phyloP scores from a whole-genome alignment of 352 stramenopile species.

The Globisporangium canariense region DNA sequence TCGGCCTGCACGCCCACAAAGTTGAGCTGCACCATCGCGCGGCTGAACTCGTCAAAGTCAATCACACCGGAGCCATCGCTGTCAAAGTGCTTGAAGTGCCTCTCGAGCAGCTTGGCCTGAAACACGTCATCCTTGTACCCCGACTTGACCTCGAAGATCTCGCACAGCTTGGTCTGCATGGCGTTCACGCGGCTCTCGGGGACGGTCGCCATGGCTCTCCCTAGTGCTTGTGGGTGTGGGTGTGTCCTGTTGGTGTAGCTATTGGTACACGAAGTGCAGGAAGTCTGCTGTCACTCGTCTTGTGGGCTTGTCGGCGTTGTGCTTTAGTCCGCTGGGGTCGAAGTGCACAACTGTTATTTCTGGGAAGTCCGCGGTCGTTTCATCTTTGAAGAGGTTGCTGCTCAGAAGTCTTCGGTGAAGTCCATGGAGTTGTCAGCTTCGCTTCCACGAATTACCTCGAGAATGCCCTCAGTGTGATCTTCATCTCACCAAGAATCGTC shows the following conservation, averaged over 20 bases:
- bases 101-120: slow-evolving; percentile 52
- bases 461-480: no score
- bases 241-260: background rate
- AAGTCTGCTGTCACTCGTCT: no score
- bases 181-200: slow-evolving; percentile 41
- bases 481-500: no score
- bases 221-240: background rate
- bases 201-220: background rate
- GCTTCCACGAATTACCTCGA: no score
- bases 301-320: no score
- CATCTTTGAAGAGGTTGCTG: no score
- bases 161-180: slow-evolving; percentile 50
- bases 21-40: slow-evolving; percentile 84
- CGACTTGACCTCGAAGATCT: slow-evolving; percentile 69
- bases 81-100: slow-evolving; percentile 82
- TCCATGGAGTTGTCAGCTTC: no score
- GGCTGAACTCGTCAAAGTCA: slow-evolving; percentile 87
- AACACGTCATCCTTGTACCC: slow-evolving; percentile 57
- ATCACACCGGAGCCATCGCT: slow-evolving; percentile 60
- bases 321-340: no score
- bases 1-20: slow-evolving; percentile 88
- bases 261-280: no score
- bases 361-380: no score
- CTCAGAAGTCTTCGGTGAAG: no score
- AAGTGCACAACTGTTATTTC: no score